phyloP scores from a whole-genome alignment of 495 filamentous ascomycete species.

The Entonaema liquescens region DNA sequence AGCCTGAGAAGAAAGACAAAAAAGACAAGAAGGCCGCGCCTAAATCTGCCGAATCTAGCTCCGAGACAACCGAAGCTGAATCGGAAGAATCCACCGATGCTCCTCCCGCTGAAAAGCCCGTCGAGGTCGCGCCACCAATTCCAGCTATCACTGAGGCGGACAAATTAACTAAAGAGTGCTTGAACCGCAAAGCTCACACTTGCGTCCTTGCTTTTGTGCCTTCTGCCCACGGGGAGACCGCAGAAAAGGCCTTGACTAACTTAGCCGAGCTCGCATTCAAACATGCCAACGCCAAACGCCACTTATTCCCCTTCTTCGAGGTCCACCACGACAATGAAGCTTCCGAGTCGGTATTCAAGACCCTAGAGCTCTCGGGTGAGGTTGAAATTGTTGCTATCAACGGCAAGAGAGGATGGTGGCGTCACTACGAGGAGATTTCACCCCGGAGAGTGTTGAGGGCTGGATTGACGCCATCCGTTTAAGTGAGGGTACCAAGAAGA shows the following conservation, averaged over 20 bases:
- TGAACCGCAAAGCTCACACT: slow-evolving; percentile 78
- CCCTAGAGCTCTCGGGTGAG: slow-evolving; percentile 67
- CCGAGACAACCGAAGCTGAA: slow-evolving; percentile 52
- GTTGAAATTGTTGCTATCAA: slow-evolving; percentile 83
- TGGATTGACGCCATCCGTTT: slow-evolving; percentile 91
- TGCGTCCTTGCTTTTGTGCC: slow-evolving; percentile 87
- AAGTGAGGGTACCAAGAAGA: slow-evolving; percentile 83
- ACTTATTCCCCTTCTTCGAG: slow-evolving; percentile 84
- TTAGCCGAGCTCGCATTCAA: slow-evolving; percentile 81
- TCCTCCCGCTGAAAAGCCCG: slow-evolving; percentile 50
- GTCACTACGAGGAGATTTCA: slow-evolving; percentile 71
- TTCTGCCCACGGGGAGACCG: slow-evolving; percentile 59
- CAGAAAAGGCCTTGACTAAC: slow-evolving; percentile 66
- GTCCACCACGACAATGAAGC: slow-evolving; percentile 70
- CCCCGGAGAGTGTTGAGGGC: slow-evolving; percentile 69
- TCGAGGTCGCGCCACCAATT: slow-evolving; percentile 65
- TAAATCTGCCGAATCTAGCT: slow-evolving; percentile 52
- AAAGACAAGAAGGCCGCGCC: slow-evolving; percentile 61
- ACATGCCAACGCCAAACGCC: slow-evolving; percentile 66
- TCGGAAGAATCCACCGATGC: slow-evolving; percentile 53
- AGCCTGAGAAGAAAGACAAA: slow-evolving; percentile 58
- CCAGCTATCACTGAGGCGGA: slow-evolving; percentile 60
- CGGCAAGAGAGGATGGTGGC: slow-evolving; percentile 85
- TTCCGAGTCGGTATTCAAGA: slow-evolving; percentile 62
- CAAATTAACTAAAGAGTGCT: slow-evolving; percentile 73